phyloP scores from a whole-genome alignment of 805 yeast species.

The Wickerhamiella azyma region DNA sequence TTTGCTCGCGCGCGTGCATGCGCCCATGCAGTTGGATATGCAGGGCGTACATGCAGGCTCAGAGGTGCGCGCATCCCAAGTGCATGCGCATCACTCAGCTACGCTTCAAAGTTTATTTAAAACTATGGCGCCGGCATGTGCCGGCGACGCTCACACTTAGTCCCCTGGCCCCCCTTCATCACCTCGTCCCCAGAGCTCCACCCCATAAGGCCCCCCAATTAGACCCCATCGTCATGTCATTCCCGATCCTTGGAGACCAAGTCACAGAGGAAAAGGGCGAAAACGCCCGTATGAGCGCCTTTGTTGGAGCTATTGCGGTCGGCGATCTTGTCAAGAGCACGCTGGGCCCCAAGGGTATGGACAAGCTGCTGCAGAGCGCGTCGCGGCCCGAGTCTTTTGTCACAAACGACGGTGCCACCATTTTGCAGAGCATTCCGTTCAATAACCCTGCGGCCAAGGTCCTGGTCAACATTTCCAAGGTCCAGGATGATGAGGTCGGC shows the following conservation, averaged over 20 bases:
- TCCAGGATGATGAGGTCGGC: constrained; percentile 97
- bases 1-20: too few relatives aligned
- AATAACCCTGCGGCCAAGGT: constrained; percentile 98
- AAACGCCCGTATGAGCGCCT: constrained; percentile 91
- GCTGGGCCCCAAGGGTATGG: constrained; percentile 98
- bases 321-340: constrained; percentile 93
- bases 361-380: constrained; percentile 79
- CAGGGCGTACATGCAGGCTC: too few relatives aligned
- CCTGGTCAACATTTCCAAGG: constrained; percentile 82
- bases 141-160: too few relatives aligned
- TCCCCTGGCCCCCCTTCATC: too few relatives aligned
- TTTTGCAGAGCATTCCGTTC: constrained; percentile 80
- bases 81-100: too few relatives aligned
- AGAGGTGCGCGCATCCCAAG: too few relatives aligned
- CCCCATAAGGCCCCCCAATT: not conserved
- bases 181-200: too few relatives aligned
- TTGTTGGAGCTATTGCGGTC: constrained; percentile 97
- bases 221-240: constrained; percentile 40
- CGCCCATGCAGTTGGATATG: too few relatives aligned
- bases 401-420: constrained; percentile 98
- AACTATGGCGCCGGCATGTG: too few relatives aligned
- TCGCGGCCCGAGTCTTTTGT: constrained; percentile 56
- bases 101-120: too few relatives aligned
- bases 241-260: constrained; percentile 91
- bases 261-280: constrained; percentile 97